These are phyloP conservation scores for Dryadomyces quercus-mongolicae DNA, from an alignment of 2,329 filamentous ascomycete species.

Conservation along the genomic window DNA sequence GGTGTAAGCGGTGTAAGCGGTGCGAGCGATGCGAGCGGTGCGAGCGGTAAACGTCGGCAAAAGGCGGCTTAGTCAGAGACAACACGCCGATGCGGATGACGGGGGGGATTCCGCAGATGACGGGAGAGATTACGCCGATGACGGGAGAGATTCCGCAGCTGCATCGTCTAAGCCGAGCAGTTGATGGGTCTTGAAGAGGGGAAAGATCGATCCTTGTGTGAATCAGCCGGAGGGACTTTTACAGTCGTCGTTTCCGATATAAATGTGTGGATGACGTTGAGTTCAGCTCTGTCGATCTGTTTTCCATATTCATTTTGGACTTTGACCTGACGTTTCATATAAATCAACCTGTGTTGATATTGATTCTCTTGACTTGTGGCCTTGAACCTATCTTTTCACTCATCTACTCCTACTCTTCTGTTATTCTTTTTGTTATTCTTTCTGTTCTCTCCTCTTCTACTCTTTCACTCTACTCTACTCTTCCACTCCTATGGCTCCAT, in stretches of 20 bases:
- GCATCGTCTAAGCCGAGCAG: slow-evolving; percentile 9
- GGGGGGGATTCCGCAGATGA: slow-evolving; percentile 8
- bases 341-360: too few relatives aligned
- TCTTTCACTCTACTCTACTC: background rate
- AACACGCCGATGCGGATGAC: background rate
- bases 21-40: background rate
- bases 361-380: too few relatives aligned
- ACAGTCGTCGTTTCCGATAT: too few relatives aligned
- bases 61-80: slow-evolving; percentile 14
- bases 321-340: too few relatives aligned
- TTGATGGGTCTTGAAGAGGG: too few relatives aligned
- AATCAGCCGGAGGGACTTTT: too few relatives aligned
- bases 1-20: too few relatives aligned
- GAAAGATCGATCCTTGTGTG: too few relatives aligned
- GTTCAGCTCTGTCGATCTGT: background rate
- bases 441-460: background rate
- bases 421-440: background rate
- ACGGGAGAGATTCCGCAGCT: slow-evolving; percentile 9
- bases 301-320: too few relatives aligned
- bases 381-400: too few relatives aligned
- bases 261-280: too few relatives aligned
- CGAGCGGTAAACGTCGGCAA: slow-evolving; percentile 19
- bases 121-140: background rate
- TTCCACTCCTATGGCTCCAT: slow-evolving; percentile 40
- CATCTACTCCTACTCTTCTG: background rate